phyloP scores from a whole-genome alignment of 192 early-diverging fungal species.

The Tieghemiomyces parasiticus region DNA sequence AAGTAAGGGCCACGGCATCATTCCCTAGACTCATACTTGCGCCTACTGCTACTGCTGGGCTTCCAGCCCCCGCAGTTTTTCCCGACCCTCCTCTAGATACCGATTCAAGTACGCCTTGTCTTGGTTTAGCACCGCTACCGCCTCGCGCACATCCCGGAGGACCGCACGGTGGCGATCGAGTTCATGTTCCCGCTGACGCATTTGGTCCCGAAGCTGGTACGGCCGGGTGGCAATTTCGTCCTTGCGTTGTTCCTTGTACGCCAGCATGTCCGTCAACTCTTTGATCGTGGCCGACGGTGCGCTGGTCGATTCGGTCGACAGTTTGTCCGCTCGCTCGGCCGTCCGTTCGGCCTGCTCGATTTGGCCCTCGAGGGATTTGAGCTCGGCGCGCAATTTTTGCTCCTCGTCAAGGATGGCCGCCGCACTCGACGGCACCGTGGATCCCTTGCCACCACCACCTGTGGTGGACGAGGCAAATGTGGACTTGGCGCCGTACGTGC shows the following conservation, averaged over 20 bases:
- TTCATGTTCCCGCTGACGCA: not conserved
- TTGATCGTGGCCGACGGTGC: conserved; percentile 12
- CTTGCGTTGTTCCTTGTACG: conserved; percentile 13
- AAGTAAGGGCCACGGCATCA: not conserved
- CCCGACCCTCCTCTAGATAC: not conserved
- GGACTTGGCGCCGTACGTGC: not conserved
- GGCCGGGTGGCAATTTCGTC: not conserved
- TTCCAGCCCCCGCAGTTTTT: not conserved
- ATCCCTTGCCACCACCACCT: conserved; percentile 21
- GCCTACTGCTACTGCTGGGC: not conserved
- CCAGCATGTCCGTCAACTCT: conserved; percentile 20
- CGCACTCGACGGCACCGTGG: conserved; percentile 23
- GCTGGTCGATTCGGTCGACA: conserved; percentile 8
- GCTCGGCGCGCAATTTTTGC: conserved; percentile 23
- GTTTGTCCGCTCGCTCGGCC: not conserved
- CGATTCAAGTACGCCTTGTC: not conserved
- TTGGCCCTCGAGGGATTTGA: conserved; percentile 20
- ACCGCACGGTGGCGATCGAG: not conserved
- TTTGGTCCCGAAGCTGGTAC: not conserved
- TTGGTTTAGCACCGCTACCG: not conserved
- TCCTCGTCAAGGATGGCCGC: conserved; percentile 18
- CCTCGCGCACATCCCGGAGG: not conserved
- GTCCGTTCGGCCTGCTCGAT: conserved; percentile 8
- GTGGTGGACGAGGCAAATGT: conserved; percentile 26
- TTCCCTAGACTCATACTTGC: not conserved